Evolutionary conservation across 306 rosid genomes (phyloP), one percentile per base, ranked within the genome.

Genomic region (Cicer yamashitae): DNA sequence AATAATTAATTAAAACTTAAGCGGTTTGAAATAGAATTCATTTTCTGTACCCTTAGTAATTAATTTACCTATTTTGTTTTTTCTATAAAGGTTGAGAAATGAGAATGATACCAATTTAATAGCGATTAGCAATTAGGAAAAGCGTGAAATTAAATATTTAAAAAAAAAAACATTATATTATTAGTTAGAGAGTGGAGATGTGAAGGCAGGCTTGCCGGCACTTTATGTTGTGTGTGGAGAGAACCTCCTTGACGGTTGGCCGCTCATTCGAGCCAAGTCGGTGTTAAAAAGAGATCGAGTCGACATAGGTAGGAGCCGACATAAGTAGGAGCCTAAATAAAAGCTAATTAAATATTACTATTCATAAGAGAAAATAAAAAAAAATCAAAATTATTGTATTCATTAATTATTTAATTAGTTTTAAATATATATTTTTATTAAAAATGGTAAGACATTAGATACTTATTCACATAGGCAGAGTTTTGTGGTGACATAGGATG

Each of bases 131-230:
- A 6, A 58, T 13, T 13, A n/a, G 8, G 1, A 1, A 12, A 30
- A 59, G 7, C 0, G 7, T 59, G 8, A 53, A 15, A 14, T 3
- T 47, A 10, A 10, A 51, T n/a, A 45, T 3, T 3, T 6, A 6
- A 51, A 41, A 39, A 20, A 39, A 6, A 39, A 39, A 5, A 39
- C 1, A 25, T 25, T 0, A 25, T 2, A 25, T 25, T 2, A 25
- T 25, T 25, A 25, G 30, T 25, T 25, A 2, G 64, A 58, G 64
- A 7, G 46, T n/a, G 48, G 7, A 15, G 61, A 75, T 80, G 79
- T 73, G 79, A 80, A 80, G 41, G 41, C 46, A 18, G 7, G 38
- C 3, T 53, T 62, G 78, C 68, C 71, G 78, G 83, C 83, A 50
- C 22, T 9, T 14, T 22, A 38, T 10, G 39, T 41, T 18, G 72